These are phyloP conservation scores for Paracorniculantispora psalliotae DNA, from an alignment of 2,329 filamentous ascomycete species.

Conservation along the genomic window DNA sequence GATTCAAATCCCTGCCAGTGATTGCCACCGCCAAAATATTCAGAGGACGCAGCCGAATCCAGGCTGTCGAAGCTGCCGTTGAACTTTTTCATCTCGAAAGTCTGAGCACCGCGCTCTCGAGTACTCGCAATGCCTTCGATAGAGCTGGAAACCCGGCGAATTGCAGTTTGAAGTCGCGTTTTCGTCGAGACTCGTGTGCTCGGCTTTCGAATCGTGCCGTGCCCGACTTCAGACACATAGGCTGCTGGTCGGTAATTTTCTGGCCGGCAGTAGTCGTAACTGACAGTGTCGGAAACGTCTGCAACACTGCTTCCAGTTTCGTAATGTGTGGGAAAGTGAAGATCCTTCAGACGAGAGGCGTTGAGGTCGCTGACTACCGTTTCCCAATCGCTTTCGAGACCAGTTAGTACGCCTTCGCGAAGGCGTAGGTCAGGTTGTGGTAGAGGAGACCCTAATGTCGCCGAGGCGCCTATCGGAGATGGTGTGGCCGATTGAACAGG, in stretches of 20 bases:
- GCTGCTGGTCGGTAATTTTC: background rate
- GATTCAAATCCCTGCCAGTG: slow-evolving; percentile 8
- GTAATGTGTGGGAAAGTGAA: slow-evolving; percentile 1
- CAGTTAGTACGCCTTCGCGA: slow-evolving; percentile 8
- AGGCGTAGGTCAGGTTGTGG: background rate
- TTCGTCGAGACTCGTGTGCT: background rate
- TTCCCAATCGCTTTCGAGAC: slow-evolving; percentile 31
- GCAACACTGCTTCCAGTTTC: slow-evolving; percentile 39
- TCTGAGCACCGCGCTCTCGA: slow-evolving; percentile 4
- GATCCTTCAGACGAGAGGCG: background rate
- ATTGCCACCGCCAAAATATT: slow-evolving; percentile 6
- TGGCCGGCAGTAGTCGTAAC: background rate
- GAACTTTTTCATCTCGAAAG: slow-evolving; percentile 22
- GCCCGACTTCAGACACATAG: background rate
- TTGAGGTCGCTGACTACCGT: slow-evolving; percentile 29
- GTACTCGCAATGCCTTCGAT: background rate
- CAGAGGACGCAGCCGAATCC: slow-evolving; percentile 21
- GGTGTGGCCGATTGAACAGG: slow-evolving; percentile 19
- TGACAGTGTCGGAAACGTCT: slow-evolving; percentile 35
- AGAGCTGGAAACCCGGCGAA: slow-evolving; percentile 13
- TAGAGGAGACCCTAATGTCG: background rate
- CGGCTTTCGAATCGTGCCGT: background rate
- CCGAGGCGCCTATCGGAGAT: background rate
- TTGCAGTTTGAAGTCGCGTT: slow-evolving; percentile 2
- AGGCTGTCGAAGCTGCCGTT: slow-evolving; percentile 28